These are phyloP conservation scores for Kappamyces sp. DNA, from an alignment of 192 early-diverging fungal genomes.

Conservation along the genomic window DNA sequence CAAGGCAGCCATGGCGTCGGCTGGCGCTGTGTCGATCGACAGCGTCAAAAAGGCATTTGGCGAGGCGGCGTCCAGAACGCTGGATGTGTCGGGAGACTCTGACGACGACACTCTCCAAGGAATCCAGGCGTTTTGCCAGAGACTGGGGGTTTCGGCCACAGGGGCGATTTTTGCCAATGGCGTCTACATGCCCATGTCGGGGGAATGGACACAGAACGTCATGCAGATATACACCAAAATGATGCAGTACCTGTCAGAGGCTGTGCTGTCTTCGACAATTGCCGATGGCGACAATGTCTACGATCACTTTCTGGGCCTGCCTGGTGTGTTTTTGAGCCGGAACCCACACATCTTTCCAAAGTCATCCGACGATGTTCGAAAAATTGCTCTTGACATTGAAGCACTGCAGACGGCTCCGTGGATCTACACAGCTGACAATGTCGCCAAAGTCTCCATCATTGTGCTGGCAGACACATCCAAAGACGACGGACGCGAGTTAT, in stretches of 20 bases:
- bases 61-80: not conserved
- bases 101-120: not conserved
- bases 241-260: constrained; percentile 36
- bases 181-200: not conserved
- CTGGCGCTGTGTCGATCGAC: not conserved
- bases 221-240: constrained; percentile 47
- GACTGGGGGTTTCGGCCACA: constrained; percentile 1
- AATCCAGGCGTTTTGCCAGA: not conserved
- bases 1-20: not conserved
- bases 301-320: constrained; percentile 62
- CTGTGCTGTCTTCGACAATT: constrained; percentile 36
- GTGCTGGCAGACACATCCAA: constrained; percentile 30
- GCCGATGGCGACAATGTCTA: constrained; percentile 52
- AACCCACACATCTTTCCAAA: constrained; percentile 60
- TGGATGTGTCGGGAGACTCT: constrained; percentile 2
- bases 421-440: constrained; percentile 7
- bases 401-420: not conserved
- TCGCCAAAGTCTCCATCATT: constrained; percentile 14
- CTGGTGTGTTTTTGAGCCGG: constrained; percentile 53
- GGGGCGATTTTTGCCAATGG: constrained; percentile 12
- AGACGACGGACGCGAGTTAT: constrained; percentile 37
- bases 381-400: too few species aligned
- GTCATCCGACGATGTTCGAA: constrained; percentile 8
- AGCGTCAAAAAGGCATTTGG: not conserved
- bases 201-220: constrained; percentile 49